Evolutionary conservation across 1,284 basidiomycete genomes (phyloP).

Genomic region (Coniferiporia sulphurascens): DNA sequence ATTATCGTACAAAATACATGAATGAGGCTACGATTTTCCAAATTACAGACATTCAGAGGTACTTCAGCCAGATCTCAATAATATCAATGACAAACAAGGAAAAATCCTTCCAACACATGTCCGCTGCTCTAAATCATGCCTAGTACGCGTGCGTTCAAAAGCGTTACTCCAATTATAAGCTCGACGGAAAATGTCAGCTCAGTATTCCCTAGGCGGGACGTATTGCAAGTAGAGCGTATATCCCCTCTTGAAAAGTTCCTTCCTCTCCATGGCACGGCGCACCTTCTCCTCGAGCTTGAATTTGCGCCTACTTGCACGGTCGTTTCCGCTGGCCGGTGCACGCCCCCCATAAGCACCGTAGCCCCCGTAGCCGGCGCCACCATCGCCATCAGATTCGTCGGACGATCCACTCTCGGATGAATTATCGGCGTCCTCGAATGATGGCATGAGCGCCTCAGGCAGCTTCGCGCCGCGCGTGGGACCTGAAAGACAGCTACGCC

Average conservation of each 20-base stretch:
- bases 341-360: conserved; percentile 31
- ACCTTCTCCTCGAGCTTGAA: conserved; percentile 52
- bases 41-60: too few relatives aligned
- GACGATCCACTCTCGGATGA: conserved; percentile 26
- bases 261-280: conserved; percentile 56
- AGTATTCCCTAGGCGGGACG: conserved; percentile 27
- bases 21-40: too few relatives aligned
- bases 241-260: conserved; percentile 47
- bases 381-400: conserved; percentile 30
- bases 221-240: conserved; percentile 61
- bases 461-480: conserved; percentile 37
- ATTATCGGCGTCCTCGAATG: conserved; percentile 30
- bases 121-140: too few relatives aligned
- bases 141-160: too few relatives aligned
- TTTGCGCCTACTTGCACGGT: conserved; percentile 36
- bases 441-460: conserved; percentile 46
- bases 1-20: too few relatives aligned
- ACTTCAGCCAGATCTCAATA: too few relatives aligned
- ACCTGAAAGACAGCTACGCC: conserved; percentile 68
- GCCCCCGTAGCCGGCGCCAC: conserved; percentile 27
- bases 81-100: too few relatives aligned
- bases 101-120: too few relatives aligned
- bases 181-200: background rate
- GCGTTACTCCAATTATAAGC: too few relatives aligned
- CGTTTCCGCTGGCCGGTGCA: background rate